phyloP scores from a whole-genome alignment of 1,284 basidiomycete genomes.

The Flammula alnicola region DNA sequence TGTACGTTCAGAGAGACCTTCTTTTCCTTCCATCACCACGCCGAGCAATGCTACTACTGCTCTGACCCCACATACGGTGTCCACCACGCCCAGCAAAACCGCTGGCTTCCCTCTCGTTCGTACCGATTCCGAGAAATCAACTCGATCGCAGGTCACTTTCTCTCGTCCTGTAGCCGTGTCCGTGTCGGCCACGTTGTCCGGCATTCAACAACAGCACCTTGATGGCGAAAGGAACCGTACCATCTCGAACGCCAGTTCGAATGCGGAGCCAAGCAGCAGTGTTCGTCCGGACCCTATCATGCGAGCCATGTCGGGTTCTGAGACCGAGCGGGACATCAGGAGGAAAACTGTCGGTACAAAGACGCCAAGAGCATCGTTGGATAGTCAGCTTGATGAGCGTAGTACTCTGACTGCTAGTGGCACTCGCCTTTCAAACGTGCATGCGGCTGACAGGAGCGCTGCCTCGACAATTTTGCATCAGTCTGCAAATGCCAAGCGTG shows the following conservation, averaged over 20 bases:
- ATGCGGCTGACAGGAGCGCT: conserved; percentile 44
- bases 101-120: conserved; percentile 47
- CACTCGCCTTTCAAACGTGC: conserved; percentile 28
- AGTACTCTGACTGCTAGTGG: conserved; percentile 25
- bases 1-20: conserved; percentile 48
- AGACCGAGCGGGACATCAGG: conserved; percentile 54
- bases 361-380: conserved; percentile 50
- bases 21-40: conserved; percentile 50
- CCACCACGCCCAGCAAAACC: conserved; percentile 46
- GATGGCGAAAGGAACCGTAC: conserved; percentile 45
- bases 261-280: conserved; percentile 26
- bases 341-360: conserved; percentile 43
- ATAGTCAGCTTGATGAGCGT: conserved; percentile 22
- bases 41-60: conserved; percentile 67
- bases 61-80: conserved; percentile 66
- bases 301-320: conserved; percentile 52
- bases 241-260: conserved; percentile 36
- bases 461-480: conserved; percentile 32
- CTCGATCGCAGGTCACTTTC: conserved; percentile 55
- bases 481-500: conserved; percentile 31
- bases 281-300: conserved; percentile 28
- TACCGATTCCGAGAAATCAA: conserved; percentile 48
- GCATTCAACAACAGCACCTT: conserved; percentile 53
- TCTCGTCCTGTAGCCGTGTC: conserved; percentile 61
- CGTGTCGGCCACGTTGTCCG: conserved; percentile 52